phyloP scores from a whole-genome alignment of 305 asterid genomes.

The Andrographis paniculata region DNA sequence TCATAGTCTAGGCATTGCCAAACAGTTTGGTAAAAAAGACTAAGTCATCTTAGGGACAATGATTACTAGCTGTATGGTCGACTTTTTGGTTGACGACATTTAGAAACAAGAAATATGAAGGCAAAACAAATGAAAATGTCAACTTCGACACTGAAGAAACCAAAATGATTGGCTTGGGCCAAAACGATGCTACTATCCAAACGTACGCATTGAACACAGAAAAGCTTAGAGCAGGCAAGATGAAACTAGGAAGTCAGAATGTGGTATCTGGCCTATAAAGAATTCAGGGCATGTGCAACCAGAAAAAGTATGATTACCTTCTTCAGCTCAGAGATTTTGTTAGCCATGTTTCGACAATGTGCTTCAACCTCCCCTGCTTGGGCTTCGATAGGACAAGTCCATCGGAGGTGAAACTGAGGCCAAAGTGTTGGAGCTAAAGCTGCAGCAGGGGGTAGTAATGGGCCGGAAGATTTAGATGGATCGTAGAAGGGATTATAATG shows the following conservation, averaged over 20 bases:
- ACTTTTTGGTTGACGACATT: too few relatives aligned
- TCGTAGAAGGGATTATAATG: constrained; percentile 86
- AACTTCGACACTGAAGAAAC: too few relatives aligned
- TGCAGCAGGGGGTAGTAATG: constrained; percentile 91
- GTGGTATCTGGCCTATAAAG: not conserved
- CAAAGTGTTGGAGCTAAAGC: constrained; percentile 97
- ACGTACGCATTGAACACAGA: too few relatives aligned
- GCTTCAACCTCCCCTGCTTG: constrained; percentile 91
- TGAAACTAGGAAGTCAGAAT: not conserved
- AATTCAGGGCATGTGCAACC: constrained; percentile 5
- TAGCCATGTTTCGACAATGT: constrained; percentile 67
- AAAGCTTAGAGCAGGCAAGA: too few relatives aligned
- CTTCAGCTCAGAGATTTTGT: constrained; percentile 54
- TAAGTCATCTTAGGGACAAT: too few relatives aligned
- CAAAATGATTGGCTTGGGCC: too few relatives aligned
- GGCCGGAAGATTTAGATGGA: constrained; percentile 56
- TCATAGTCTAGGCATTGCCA: too few relatives aligned
- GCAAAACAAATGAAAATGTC: not conserved
- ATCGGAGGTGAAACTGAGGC: constrained; percentile 99
- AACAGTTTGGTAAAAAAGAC: too few relatives aligned
- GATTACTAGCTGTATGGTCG: too few relatives aligned
- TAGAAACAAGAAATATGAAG: too few relatives aligned
- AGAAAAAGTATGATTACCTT: constrained; percentile 35
- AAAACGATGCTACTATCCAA: too few relatives aligned
- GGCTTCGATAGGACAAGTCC: constrained; percentile 91